A percentile compares a stretch with the other conserved stretches of the same genome.
Conservation (phyloP, 805 yeast species). For the Diddensiella caesifluorescens region DNA sequence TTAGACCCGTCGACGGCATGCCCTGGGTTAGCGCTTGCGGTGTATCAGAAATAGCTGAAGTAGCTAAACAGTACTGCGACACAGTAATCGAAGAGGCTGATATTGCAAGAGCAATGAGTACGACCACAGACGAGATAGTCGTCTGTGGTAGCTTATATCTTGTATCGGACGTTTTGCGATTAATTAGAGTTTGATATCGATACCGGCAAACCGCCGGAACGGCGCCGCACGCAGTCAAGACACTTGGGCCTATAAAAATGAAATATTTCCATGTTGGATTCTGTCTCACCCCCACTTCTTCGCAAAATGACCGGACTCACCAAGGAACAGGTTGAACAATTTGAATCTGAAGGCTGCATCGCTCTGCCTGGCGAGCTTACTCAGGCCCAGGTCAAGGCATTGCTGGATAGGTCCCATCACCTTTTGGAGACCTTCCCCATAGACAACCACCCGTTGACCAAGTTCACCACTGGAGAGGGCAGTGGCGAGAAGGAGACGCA, state of each 20-base stretch:
- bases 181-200: no score
- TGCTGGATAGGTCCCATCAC: slow-evolving; percentile 41
- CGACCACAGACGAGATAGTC: slow-evolving; percentile 32
- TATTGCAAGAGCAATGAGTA: slow-evolving; percentile 20
- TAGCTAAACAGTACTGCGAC: slow-evolving; percentile 19
- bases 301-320: slow-evolving; percentile 33
- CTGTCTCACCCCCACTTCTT: not conserved
- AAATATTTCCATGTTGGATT: not conserved
- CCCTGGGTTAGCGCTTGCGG: slow-evolving; percentile 74
- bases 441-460: slow-evolving; percentile 58
- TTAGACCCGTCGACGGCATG: slow-evolving; percentile 78
- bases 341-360: slow-evolving; percentile 53
- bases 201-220: no score
- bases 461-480: slow-evolving; percentile 52
- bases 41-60: slow-evolving; percentile 30
- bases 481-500: slow-evolving; percentile 45
- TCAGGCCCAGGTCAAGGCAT: slow-evolving; percentile 35
- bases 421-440: slow-evolving; percentile 49
- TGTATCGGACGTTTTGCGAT: slow-evolving; percentile 45
- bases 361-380: slow-evolving; percentile 53
- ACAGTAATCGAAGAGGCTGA: slow-evolving; percentile 24
- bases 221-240: no score
- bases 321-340: slow-evolving; percentile 44
- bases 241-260: no score
- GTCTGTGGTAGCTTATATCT: slow-evolving; percentile 70